Percentiles rank a stretch among this genome's conserved stretches.
phyloP scores from a whole-genome alignment of 768 basidiomycete species.

The Leccinum sublutescens region DNA sequence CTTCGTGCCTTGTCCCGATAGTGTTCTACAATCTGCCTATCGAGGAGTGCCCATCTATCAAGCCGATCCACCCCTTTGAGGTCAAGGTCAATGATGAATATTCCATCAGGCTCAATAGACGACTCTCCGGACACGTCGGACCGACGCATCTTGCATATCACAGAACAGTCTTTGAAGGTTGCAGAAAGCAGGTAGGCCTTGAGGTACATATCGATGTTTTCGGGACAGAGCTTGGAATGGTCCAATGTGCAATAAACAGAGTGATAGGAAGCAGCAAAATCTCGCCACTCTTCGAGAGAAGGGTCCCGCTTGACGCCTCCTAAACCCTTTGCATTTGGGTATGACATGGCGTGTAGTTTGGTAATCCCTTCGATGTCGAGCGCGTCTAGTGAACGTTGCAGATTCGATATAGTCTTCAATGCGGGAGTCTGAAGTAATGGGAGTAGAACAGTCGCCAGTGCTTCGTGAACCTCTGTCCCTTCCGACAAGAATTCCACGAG shows the following conservation, averaged over 20 bases:
- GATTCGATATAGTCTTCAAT: constrained; percentile 49
- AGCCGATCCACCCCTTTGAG: constrained; percentile 69
- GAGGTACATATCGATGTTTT: constrained; percentile 58
- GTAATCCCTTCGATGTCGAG: constrained; percentile 84
- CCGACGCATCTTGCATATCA: constrained; percentile 44
- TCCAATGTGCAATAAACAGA: constrained; percentile 33
- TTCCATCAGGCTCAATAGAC: constrained; percentile 36
- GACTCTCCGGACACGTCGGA: constrained; percentile 14
- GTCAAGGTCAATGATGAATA: constrained; percentile 85
- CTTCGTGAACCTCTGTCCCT: constrained; percentile 40
- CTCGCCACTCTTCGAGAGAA: constrained; percentile 59
- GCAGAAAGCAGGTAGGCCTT: constrained; percentile 84
- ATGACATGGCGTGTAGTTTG: constrained; percentile 34
- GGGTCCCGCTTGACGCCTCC: constrained; percentile 48
- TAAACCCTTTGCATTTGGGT: constrained; percentile 14
- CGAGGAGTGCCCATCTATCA: constrained; percentile 69
- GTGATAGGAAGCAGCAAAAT: constrained; percentile 57
- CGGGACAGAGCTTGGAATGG: constrained; percentile 38
- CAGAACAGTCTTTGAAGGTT: constrained; percentile 95
- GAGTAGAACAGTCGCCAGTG: constrained; percentile 50
- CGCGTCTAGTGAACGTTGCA: constrained; percentile 77
- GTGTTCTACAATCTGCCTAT: constrained; percentile 57
- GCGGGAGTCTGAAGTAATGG: constrained; percentile 48
- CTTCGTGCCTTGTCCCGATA: constrained; percentile 31
- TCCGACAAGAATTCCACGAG: constrained; percentile 18